phyloP scores from a whole-genome alignment of 225 moss, liverwort and hornwort genomes.

The Sphagnum tenellum region DNA sequence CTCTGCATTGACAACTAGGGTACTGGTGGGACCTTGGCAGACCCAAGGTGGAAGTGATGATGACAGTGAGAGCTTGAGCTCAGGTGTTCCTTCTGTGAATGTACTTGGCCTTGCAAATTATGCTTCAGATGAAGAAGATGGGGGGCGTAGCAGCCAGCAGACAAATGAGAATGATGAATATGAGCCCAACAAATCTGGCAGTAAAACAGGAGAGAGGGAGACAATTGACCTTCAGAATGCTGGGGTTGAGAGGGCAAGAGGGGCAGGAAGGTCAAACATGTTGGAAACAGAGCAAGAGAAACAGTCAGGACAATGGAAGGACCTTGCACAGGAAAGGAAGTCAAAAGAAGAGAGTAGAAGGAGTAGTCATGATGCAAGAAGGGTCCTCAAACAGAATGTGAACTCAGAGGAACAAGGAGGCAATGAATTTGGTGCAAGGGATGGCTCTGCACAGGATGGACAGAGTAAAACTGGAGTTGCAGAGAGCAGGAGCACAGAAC shows the following conservation, averaged over 20 bases:
- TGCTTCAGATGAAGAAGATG: conserved; percentile 96
- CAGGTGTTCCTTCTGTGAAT: conserved; percentile 71
- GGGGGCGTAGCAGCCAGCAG: conserved; percentile 35
- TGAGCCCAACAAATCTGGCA: conserved; percentile 17
- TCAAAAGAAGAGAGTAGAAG: conserved; percentile 31
- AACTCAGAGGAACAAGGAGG: conserved; percentile 15
- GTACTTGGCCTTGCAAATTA: conserved; percentile 94
- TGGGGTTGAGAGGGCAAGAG: conserved; percentile 14
- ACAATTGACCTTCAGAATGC: conserved; percentile 26
- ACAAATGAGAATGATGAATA: conserved; percentile 21
- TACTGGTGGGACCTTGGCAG: conserved; percentile 53
- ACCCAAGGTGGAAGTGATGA: conserved; percentile 47
- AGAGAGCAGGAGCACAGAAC: background rate
- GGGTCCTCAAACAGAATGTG: conserved; percentile 32
- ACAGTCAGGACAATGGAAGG: conserved; percentile 21
- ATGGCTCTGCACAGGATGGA: conserved; percentile 5
- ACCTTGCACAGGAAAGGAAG: conserved; percentile 34
- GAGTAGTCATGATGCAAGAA: conserved; percentile 23
- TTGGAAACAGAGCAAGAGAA: conserved; percentile 16
- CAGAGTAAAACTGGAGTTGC: conserved; percentile 19
- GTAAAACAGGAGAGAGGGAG: conserved; percentile 7
- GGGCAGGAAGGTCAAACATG: conserved; percentile 8
- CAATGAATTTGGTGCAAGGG: conserved; percentile 13
- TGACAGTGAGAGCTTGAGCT: conserved; percentile 60
- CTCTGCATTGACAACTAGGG: conserved; percentile 43